Conservation (phyloP, 441 rosid species). For the Aleurites moluccanus region DNA sequence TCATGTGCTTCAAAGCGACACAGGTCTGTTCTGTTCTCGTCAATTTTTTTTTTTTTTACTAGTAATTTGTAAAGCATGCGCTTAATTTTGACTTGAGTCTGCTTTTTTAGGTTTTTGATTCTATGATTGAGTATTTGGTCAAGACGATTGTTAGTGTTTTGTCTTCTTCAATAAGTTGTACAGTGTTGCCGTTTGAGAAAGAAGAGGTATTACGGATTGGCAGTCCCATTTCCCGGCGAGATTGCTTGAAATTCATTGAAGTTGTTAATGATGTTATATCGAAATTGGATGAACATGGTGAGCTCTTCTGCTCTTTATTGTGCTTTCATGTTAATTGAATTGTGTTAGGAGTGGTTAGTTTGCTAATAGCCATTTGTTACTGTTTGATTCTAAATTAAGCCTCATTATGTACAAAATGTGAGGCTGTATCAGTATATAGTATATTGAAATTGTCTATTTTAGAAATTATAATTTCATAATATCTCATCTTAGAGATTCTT, state of each 20-base stretch:
- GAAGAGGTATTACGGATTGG: constrained; percentile 55
- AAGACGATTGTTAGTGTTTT: constrained; percentile 52
- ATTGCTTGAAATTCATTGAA: constrained; percentile 48
- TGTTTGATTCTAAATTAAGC: neutral
- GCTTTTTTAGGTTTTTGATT: constrained; percentile 61
- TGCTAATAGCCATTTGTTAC: neutral
- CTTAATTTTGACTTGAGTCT: constrained; percentile 1
- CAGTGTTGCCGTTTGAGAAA: constrained; percentile 36
- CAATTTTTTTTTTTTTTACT: neutral
- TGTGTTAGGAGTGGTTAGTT: neutral
- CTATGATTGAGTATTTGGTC: constrained; percentile 48
- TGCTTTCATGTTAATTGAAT: neutral
- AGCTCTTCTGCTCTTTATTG: constrained; percentile 6
- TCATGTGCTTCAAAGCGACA: constrained; percentile 72
- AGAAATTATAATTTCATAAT: neutral
- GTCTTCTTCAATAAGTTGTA: constrained; percentile 49
- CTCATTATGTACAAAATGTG: neutral
- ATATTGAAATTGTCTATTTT: neutral
- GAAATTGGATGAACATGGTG: constrained; percentile 52
- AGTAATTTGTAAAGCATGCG: neutral
- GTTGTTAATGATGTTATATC: constrained; percentile 40
- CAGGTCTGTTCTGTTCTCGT: constrained; percentile 40
- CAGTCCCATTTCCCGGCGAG: constrained; percentile 40
- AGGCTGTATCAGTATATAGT: neutral
- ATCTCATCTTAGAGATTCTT: neutral